Evolutionary conservation across 768 basidiomycete species (phyloP), one percentile per base, ranked within the genome.

Genomic region (Antrodiella citrinella): DNA sequence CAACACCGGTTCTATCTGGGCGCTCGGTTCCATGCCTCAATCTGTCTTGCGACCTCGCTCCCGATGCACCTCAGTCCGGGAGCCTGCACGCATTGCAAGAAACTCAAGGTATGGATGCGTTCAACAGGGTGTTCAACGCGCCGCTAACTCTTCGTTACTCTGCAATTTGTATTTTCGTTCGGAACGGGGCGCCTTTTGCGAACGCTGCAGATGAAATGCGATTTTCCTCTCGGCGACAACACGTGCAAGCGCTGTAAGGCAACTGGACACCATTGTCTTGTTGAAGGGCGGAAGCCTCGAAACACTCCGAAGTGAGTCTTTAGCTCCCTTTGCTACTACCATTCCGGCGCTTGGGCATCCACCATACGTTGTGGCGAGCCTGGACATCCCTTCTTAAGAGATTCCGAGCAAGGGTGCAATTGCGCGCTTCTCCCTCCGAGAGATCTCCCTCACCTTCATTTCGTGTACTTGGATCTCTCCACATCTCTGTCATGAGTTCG

Each of bases 1-100:
- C 22, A 40, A 44, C 19, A 11, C 44, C 50, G 50, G 41, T 25
- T 21, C 41, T 44, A n/a, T 15, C n/a, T n/a, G n/a, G n/a, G n/a
- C n/a, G n/a, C n/a, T n/a, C n/a, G n/a, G n/a, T n/a, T n/a, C n/a
- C n/a, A n/a, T n/a, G n/a, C n/a, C n/a, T n/a, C n/a, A n/a, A n/a
- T n/a, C n/a, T n/a, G n/a, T n/a, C n/a, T n/a, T n/a, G n/a, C n/a
- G n/a, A 21, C 42, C 53, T 40, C 45, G 26, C 46, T 22, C 20
- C 48, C 44, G 25, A n/a, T 20, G 41, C 26, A 24, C 44, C 21
- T 24, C 40, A 91, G 87, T 40, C 81, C 83, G 54, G 86, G 89
- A 51, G 89, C 89, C 40, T 91, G 89, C 66, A 84, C 77, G 2
- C 81, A 91, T 61, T 91, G 89, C 76, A 91, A 90, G 66, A 85